Percentiles rank a stretch among this genome's conserved stretches.
Conservation (phyloP, 305 asterid species). For the Fraxinus nigra region DNA sequence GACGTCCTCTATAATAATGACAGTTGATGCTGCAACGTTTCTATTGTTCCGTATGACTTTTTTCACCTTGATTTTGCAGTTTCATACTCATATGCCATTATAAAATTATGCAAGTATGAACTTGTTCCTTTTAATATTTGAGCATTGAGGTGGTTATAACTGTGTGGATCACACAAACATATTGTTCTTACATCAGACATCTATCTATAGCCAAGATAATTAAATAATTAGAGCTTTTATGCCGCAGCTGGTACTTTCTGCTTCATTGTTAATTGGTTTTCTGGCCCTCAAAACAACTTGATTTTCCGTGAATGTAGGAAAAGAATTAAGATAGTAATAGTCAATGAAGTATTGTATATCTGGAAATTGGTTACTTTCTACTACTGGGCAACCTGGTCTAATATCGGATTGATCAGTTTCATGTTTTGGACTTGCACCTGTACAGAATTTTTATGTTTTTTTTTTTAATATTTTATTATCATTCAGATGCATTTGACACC, state of each 20-base stretch:
- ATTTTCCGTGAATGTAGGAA: slow-evolving; percentile 5
- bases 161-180: not conserved
- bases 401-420: slow-evolving; percentile 19
- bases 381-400: slow-evolving; percentile 9
- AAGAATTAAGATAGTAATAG: not conserved
- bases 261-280: slow-evolving; percentile 20
- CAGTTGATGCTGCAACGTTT: not conserved
- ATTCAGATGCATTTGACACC: slow-evolving; percentile 85
- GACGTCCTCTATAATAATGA: not conserved
- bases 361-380: slow-evolving; percentile 13
- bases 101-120: not conserved
- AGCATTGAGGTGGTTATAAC: not conserved
- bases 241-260: slow-evolving; percentile 2
- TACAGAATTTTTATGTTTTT: not conserved
- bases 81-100: not conserved
- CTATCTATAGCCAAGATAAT: not conserved
- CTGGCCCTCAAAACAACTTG: slow-evolving; percentile 15
- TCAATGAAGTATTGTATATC: slow-evolving; percentile 16
- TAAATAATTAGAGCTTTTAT: not conserved
- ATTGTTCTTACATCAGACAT: not conserved
- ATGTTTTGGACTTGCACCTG: slow-evolving; percentile 22
- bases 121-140: not conserved
- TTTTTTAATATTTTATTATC: slow-evolving; percentile 10
- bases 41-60: not conserved
- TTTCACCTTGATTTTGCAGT: not conserved